Evolutionary conservation across 768 basidiomycete species (phyloP), one percentile per base, ranked within the genome.

Genomic region (Cystofilobasidium bisporidii): DNA sequence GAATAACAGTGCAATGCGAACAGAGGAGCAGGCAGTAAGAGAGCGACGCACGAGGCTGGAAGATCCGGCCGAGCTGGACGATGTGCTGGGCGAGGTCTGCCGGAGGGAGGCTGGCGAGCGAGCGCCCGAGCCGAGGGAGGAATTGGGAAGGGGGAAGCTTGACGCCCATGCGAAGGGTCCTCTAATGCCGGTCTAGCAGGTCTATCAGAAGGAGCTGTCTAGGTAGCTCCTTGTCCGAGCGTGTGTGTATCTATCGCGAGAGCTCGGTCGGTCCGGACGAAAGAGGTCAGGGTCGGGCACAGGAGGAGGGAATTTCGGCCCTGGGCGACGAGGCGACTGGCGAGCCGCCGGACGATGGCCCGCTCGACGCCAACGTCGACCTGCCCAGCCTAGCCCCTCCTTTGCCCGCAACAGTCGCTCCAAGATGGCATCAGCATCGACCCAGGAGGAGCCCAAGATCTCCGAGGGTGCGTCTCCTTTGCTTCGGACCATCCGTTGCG

Each of bases 41-140:
- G n/a, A n/a, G n/a, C n/a, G 41, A 63, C 43, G 30, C 28, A 68
- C 67, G 67, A 33, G 67, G 67, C 8, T 62, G 61, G 55, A 68
- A 68, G 50, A 68, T 63, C 28, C 48, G 53, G 14, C 61, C 56
- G 24, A 68, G 59, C 26, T 40, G 40, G 26, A 24, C 20, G 36
- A 62, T 36, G 40, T 67, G 36, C 20, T 15, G 43, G 3, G 38
- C 20, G 18, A 67, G 66, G 8, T 15, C 30, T 1, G 36, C 10
- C 20, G 67, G 48, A 15, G 61, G 12, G 20, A 47, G 30, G 9
- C 40, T 48, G 1, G 55, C 10, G 9, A 68, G 61, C 20, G 61
- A 43, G 10, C 67, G 40, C 0, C 32, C 61, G 20, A 68, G 61
- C 17, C 30, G 61, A 24, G 67, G 67, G 0, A 68, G 57, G 56